Conservation (phyloP, 2,329 filamentous ascomycete genomes). For the Emmonsiellopsis sp. region DNA sequence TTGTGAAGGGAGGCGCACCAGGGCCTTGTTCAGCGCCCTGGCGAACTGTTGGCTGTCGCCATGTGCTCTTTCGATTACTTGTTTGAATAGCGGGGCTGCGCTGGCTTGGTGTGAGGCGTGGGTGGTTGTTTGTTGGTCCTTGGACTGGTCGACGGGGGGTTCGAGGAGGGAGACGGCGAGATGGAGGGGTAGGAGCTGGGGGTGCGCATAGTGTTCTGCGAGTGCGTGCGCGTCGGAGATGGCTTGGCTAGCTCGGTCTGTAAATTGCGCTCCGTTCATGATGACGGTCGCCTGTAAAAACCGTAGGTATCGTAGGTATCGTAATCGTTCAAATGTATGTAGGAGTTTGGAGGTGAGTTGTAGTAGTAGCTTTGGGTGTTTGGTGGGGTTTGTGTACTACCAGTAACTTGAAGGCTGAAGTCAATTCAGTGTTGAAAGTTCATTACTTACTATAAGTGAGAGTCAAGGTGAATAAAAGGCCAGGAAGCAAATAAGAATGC, state of each 20-base stretch:
- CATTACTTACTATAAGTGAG: too few relatives aligned
- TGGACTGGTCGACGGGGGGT: slow-evolving; percentile 48
- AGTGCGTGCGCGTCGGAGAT: slow-evolving; percentile 80
- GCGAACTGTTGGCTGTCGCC: slow-evolving; percentile 86
- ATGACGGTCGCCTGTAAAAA: slow-evolving; percentile 8
- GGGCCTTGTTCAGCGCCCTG: slow-evolving; percentile 76
- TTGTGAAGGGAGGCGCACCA: slow-evolving; percentile 87
- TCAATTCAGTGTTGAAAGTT: too few relatives aligned
- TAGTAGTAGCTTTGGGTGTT: not conserved
- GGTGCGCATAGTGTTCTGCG: slow-evolving; percentile 82
- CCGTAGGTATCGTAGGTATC: not conserved
- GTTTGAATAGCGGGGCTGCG: slow-evolving; percentile 72
- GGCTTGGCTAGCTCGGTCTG: slow-evolving; percentile 82
- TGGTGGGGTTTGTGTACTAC: not conserved
- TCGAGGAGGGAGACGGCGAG: slow-evolving; percentile 54
- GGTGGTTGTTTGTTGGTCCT: slow-evolving; percentile 60
- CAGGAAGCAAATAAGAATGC: not conserved
- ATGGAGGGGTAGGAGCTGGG: slow-evolving; percentile 83
- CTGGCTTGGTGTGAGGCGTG: slow-evolving; percentile 57
- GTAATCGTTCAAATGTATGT: not conserved
- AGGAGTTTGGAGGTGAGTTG: too few relatives aligned
- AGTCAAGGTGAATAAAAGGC: not conserved
- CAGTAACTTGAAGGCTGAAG: not conserved
- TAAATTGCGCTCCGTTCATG: slow-evolving; percentile 58
- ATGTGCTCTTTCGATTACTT: slow-evolving; percentile 87